phyloP scores from a whole-genome alignment of 768 basidiomycete species.

The Termitomyces sp. region DNA sequence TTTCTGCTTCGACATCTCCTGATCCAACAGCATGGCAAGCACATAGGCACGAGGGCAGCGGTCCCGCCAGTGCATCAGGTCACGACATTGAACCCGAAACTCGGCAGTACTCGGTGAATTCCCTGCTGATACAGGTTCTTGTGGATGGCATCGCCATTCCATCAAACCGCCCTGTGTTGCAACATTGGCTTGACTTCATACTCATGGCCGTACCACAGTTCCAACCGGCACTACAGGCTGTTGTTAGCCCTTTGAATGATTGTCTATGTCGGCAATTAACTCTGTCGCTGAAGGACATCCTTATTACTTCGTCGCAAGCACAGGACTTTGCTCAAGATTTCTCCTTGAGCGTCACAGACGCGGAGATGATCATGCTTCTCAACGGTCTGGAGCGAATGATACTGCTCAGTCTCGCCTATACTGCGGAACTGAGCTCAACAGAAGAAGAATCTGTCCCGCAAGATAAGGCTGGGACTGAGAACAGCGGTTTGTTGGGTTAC shows the following conservation, averaged over 20 bases:
- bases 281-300: constrained; percentile 47
- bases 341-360: constrained; percentile 57
- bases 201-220: constrained; percentile 88
- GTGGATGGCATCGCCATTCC: constrained; percentile 70
- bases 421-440: constrained; percentile 37
- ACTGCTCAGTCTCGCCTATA: constrained; percentile 61
- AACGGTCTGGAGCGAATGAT: constrained; percentile 82
- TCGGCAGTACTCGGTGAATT: constrained; percentile 49
- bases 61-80: constrained; percentile 25
- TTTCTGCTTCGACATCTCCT: constrained; percentile 53
- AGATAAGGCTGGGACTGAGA: constrained; percentile 51
- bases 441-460: constrained; percentile 51
- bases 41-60: constrained; percentile 23
- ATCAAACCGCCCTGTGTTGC: constrained; percentile 74
- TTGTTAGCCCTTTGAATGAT: constrained; percentile 71
- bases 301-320: constrained; percentile 32
- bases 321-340: constrained; percentile 35
- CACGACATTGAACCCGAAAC: constrained; percentile 27
- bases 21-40: constrained; percentile 24
- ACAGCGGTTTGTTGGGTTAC: constrained; percentile 75
- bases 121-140: constrained; percentile 71
- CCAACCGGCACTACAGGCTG: constrained; percentile 59
- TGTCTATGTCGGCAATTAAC: constrained; percentile 72
- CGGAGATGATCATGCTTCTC: constrained; percentile 80
- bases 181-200: constrained; percentile 97